phyloP scores from a whole-genome alignment of 257 asterid genomes.

The Nicotiana attenuata region DNA sequence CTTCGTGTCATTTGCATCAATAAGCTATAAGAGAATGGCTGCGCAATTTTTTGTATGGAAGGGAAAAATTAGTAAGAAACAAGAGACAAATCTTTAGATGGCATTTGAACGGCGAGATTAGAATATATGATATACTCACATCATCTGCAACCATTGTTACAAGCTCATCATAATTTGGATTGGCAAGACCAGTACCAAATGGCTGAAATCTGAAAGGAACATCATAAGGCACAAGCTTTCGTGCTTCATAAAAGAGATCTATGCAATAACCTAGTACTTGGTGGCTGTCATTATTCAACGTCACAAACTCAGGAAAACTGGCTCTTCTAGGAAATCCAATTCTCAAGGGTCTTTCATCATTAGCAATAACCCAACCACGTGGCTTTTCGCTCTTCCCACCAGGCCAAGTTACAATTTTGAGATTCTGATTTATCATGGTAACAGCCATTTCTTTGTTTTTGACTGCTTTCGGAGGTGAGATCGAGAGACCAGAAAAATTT shows the following conservation, averaged over 20 bases:
- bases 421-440: conserved; percentile 16
- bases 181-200: conserved; percentile 26
- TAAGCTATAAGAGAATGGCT: background rate
- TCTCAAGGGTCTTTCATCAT: conserved; percentile 20
- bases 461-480: conserved; percentile 18
- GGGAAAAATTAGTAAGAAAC: background rate
- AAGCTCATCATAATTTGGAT: conserved; percentile 26
- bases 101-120: background rate
- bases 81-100: background rate
- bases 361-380: conserved; percentile 34
- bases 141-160: conserved; percentile 31
- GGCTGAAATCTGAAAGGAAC: conserved; percentile 26
- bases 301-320: conserved; percentile 30
- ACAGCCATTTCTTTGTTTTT: background rate
- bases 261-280: conserved; percentile 35
- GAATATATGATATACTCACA: conserved; percentile 21
- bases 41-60: background rate
- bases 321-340: conserved; percentile 32
- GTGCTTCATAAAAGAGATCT: conserved; percentile 29
- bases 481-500: conserved; percentile 27
- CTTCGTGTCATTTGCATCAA: background rate
- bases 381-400: conserved; percentile 30
- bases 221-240: conserved; percentile 23
- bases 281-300: conserved; percentile 14
- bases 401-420: conserved; percentile 29